phyloP scores from a whole-genome alignment of 208 protist species.

The Tritrichomonas musculus region DNA sequence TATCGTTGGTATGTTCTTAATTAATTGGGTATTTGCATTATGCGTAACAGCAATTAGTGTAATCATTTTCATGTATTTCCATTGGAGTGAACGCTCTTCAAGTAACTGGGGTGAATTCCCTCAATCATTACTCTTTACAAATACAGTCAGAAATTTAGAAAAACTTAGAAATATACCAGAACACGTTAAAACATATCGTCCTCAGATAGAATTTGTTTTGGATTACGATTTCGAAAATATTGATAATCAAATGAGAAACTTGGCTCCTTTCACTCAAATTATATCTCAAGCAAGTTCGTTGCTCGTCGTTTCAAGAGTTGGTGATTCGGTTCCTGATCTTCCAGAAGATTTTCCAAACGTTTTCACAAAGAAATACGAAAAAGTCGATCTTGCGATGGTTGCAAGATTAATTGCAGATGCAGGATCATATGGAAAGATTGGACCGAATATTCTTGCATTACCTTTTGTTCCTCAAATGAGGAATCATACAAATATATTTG shows the following conservation, averaged over 20 bases:
- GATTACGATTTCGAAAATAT: neutral
- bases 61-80: neutral
- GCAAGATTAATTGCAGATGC: neutral
- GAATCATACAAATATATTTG: neutral
- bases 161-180: neutral
- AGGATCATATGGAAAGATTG: neutral
- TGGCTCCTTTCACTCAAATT: neutral
- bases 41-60: neutral
- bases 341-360: too few species aligned
- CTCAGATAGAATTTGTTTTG: neutral
- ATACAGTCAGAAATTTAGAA: neutral
- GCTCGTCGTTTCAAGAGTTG: neutral
- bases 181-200: neutral
- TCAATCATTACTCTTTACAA: neutral
- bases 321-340: neutral
- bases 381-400: neutral
- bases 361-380: neutral
- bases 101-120: neutral
- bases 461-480: neutral
- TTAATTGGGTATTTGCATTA: neutral
- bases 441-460: neutral
- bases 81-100: neutral
- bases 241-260: neutral
- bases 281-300: neutral
- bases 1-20: slow-evolving; percentile 47